phyloP scores from a whole-genome alignment of 371 early-diverging fungal species.

The Mucor mucedo region DNA sequence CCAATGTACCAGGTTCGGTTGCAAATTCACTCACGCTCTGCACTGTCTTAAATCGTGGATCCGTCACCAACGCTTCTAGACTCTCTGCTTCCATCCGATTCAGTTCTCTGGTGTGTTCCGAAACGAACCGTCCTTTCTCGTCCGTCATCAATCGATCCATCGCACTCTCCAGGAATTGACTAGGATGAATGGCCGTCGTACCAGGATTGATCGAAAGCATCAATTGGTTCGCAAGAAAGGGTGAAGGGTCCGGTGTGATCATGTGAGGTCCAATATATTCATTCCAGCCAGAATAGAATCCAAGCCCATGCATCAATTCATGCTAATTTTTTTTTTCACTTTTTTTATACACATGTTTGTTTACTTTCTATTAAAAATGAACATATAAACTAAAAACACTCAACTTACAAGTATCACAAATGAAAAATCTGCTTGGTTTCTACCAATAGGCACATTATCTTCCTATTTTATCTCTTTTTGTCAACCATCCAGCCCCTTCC shows the following conservation, averaged over 20 bases:
- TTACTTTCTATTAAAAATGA: neutral
- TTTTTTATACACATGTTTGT: neutral
- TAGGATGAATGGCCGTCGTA: slow-evolving; percentile 10
- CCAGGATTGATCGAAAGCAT: slow-evolving; percentile 9
- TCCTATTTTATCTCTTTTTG: slow-evolving; percentile 22
- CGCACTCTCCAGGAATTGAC: slow-evolving; percentile 26
- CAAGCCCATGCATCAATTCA: slow-evolving; percentile 70
- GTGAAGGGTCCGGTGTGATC: slow-evolving; percentile 26
- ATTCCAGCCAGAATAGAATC: slow-evolving; percentile 59
- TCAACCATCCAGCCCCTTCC: neutral
- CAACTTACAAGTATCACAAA: slow-evolving; percentile 50
- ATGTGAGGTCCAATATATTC: slow-evolving; percentile 26
- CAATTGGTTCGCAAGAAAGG: slow-evolving; percentile 42
- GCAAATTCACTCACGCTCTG: slow-evolving; percentile 20
- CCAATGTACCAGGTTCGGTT: slow-evolving; percentile 11
- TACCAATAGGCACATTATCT: slow-evolving; percentile 40
- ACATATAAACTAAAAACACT: neutral
- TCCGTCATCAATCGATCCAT: slow-evolving; percentile 23
- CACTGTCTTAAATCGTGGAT: slow-evolving; percentile 20
- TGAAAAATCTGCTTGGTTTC: slow-evolving; percentile 58
- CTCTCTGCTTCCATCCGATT: slow-evolving; percentile 15
- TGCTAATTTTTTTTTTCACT: slow-evolving; percentile 31
- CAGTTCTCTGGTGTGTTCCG: slow-evolving; percentile 10
- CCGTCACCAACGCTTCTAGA: slow-evolving; percentile 7
- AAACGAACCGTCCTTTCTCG: neutral